phyloP scores from a whole-genome alignment of 2,329 filamentous ascomycete genomes.

The Penicillium sp. region DNA sequence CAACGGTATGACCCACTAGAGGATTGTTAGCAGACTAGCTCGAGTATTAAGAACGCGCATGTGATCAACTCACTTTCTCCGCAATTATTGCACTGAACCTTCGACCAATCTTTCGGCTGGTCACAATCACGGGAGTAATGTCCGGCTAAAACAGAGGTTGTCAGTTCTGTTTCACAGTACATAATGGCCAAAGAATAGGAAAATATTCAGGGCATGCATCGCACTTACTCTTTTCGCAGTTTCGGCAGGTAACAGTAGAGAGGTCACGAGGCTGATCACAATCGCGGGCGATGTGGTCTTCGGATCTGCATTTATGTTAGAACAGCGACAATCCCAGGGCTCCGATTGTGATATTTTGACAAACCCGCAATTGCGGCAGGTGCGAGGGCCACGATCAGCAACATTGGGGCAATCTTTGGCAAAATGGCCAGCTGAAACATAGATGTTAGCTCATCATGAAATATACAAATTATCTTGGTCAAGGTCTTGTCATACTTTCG shows the following conservation, averaged over 20 bases:
- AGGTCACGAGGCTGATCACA: conserved; percentile 46
- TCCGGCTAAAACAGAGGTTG: conserved; percentile 31
- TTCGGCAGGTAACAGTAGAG: conserved; percentile 45
- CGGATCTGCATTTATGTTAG: conserved; percentile 33
- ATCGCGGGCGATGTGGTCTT: conserved; percentile 46
- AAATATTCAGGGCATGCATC: not conserved
- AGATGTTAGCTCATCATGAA: conserved; percentile 10
- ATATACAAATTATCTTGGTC: not conserved
- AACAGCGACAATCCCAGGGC: not conserved
- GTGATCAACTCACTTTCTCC: conserved; percentile 40
- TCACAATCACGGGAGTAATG: conserved; percentile 48
- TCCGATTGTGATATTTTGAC: conserved; percentile 8
- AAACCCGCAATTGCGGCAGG: conserved; percentile 50
- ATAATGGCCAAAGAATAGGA: not conserved
- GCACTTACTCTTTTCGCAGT: conserved; percentile 45
- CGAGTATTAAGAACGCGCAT: not conserved
- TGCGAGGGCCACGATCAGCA: conserved; percentile 29
- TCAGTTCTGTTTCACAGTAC: conserved; percentile 9
- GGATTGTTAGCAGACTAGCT: conserved; percentile 12
- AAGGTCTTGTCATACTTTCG: conserved; percentile 31
- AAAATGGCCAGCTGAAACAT: conserved; percentile 43
- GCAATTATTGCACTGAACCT: conserved; percentile 48
- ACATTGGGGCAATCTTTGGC: conserved; percentile 48
- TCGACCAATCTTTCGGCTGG: conserved; percentile 45
- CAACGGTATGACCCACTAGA: conserved; percentile 46